A percentile compares a stretch with the other conserved stretches of the same genome.
Conservation (phyloP, 257 asterid species). For the Anisodus tanguticus region DNA sequence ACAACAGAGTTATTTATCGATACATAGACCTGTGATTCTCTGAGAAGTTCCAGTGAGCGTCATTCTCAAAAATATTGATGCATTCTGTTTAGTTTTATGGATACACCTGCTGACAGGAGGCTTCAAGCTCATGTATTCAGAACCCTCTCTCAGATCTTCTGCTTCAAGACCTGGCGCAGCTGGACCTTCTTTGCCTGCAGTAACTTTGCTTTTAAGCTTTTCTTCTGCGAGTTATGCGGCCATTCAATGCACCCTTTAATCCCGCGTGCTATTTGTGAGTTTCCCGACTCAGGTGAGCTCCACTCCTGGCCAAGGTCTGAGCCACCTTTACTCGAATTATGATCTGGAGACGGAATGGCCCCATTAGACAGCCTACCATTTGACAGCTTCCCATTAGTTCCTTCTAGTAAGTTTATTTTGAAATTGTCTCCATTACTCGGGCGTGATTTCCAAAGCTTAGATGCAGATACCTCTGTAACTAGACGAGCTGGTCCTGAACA, state of each 20-base stretch:
- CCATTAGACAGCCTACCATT: conserved; percentile 52
- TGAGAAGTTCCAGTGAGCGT: neutral
- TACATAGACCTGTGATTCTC: conserved; percentile 19
- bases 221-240: conserved; percentile 70
- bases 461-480: conserved; percentile 52
- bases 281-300: conserved; percentile 73
- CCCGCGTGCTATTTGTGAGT: conserved; percentile 63
- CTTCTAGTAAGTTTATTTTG: conserved; percentile 18
- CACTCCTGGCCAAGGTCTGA: conserved; percentile 60
- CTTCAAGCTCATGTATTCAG: neutral
- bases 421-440: conserved; percentile 33
- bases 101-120: conserved; percentile 18
- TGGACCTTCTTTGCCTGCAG: conserved; percentile 87
- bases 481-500: conserved; percentile 43
- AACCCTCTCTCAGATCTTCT: conserved; percentile 55
- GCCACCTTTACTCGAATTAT: conserved; percentile 52
- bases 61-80: neutral
- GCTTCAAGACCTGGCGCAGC: conserved; percentile 90
- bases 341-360: conserved; percentile 51
- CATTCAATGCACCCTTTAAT: conserved; percentile 93
- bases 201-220: conserved; percentile 70
- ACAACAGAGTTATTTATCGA: neutral
- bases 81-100: neutral
- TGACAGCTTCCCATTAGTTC: conserved; percentile 44
- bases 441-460: conserved; percentile 59